These are phyloP conservation scores for Phytopythium ostracodes DNA, from an alignment of 352 stramenopile species.

Conservation along the genomic window DNA sequence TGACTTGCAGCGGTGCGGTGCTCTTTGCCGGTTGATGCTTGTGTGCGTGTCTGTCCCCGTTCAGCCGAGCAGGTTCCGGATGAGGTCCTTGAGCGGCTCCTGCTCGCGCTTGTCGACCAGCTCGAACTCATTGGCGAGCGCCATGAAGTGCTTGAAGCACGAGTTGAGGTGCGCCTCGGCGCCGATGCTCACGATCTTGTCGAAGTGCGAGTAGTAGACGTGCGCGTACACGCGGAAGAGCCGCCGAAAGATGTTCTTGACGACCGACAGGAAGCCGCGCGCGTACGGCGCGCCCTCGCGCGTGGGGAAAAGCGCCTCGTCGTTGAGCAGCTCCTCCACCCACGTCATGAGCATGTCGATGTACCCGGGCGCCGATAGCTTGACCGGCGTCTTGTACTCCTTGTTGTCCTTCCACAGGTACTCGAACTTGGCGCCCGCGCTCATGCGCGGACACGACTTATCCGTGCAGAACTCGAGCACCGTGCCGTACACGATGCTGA, in stretches of 20 bases:
- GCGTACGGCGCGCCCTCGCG: conserved; percentile 66
- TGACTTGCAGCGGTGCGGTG: background rate
- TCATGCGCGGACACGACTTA: conserved; percentile 69
- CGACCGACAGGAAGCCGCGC: conserved; percentile 72
- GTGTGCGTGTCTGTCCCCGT: background rate
- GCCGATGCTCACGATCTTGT: conserved; percentile 91
- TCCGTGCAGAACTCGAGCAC: conserved; percentile 80
- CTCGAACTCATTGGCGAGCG: conserved; percentile 94
- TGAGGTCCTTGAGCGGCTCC: conserved; percentile 93
- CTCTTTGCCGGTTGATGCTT: background rate
- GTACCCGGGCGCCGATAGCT: conserved; percentile 84
- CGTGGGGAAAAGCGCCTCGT: conserved; percentile 73
- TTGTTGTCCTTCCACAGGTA: conserved; percentile 86
- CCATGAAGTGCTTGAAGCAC: conserved; percentile 98
- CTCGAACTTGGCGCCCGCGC: conserved; percentile 81
- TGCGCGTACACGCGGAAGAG: conserved; percentile 97
- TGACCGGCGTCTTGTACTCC: conserved; percentile 67
- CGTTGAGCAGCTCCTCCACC: conserved; percentile 87
- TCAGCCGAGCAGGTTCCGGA: conserved; percentile 85
- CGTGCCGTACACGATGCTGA: conserved; percentile 91
- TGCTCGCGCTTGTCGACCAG: conserved; percentile 93
- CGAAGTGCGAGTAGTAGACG: conserved; percentile 96
- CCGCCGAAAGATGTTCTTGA: conserved; percentile 93
- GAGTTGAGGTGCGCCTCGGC: conserved; percentile 97
- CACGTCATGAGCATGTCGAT: conserved; percentile 92